Evolutionary conservation across 2,329 filamentous ascomycete species (phyloP).

Genomic region (Basipetospora chlamydospora): DNA sequence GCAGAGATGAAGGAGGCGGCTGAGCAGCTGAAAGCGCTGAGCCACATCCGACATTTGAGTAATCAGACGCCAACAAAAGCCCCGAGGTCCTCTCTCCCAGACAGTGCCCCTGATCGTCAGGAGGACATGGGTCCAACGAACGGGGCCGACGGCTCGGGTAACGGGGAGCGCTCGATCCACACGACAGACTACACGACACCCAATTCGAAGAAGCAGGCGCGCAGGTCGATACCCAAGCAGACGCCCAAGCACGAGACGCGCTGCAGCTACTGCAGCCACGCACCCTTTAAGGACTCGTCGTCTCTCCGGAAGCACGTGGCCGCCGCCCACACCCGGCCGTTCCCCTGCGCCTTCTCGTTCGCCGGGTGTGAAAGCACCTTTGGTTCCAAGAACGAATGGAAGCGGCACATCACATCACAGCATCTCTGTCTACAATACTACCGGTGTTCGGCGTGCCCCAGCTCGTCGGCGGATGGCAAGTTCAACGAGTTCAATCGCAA

Average conservation of each 20-base stretch:
- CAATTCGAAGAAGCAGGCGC: slow-evolving; percentile 11
- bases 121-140: slow-evolving; percentile 13
- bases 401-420: slow-evolving; percentile 81
- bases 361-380: slow-evolving; percentile 78
- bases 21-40: slow-evolving; percentile 50
- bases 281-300: slow-evolving; percentile 52
- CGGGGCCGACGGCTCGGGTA: background rate
- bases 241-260: slow-evolving; percentile 43
- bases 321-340: slow-evolving; percentile 56
- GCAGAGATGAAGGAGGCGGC: slow-evolving; percentile 56
- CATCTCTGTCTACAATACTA: slow-evolving; percentile 62
- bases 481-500: slow-evolving; percentile 79
- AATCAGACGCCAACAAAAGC: slow-evolving; percentile 21
- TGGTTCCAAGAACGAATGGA: slow-evolving; percentile 95
- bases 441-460: slow-evolving; percentile 46
- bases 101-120: slow-evolving; percentile 19
- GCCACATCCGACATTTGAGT: slow-evolving; percentile 43
- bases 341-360: slow-evolving; percentile 72
- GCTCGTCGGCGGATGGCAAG: slow-evolving; percentile 37
- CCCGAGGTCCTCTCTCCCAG: slow-evolving; percentile 19
- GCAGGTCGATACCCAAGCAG: slow-evolving; percentile 32
- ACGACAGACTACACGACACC: slow-evolving; percentile 11
- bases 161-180: background rate
- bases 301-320: slow-evolving; percentile 53
- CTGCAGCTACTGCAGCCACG: slow-evolving; percentile 46